Evolutionary conservation across 495 filamentous ascomycete species (phyloP).

Genomic region (Lentithecium fluviatile): DNA sequence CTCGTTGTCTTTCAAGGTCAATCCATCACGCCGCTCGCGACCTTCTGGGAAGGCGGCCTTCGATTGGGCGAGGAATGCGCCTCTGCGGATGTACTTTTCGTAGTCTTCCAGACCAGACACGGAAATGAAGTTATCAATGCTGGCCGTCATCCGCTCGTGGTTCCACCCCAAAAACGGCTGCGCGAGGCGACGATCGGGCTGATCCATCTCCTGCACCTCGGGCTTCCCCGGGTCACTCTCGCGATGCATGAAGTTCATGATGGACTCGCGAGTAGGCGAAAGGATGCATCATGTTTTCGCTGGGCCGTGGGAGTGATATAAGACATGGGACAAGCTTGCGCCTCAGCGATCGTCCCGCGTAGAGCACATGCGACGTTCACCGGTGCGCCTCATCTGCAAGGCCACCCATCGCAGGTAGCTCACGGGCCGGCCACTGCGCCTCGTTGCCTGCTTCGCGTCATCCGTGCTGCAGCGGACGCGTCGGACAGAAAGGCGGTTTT

Average conservation of each 20-base stretch:
- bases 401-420: too few relatives aligned
- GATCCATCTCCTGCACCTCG: not conserved
- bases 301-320: too few relatives aligned
- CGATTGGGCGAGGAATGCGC: slow-evolving; percentile 23
- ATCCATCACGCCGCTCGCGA: slow-evolving; percentile 11
- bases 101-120: slow-evolving; percentile 19
- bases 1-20: slow-evolving; percentile 12
- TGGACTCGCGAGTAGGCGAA: not conserved
- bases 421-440: too few relatives aligned
- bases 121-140: slow-evolving; percentile 17
- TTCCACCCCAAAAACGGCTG: slow-evolving; percentile 22
- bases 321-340: too few relatives aligned
- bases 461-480: too few relatives aligned
- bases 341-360: too few relatives aligned
- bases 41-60: slow-evolving; percentile 16
- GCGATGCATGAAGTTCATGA: slow-evolving; percentile 5
- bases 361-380: too few relatives aligned
- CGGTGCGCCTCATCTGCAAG: too few relatives aligned
- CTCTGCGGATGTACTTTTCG: slow-evolving; percentile 19
- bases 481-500: too few relatives aligned
- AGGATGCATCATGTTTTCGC: not conserved
- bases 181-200: slow-evolving; percentile 17
- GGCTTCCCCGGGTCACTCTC: not conserved
- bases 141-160: slow-evolving; percentile 14
- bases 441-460: too few relatives aligned